These are phyloP conservation scores for Dorcoceras hygrometricum DNA, from an alignment of 257 asterid species.

Conservation along the genomic window DNA sequence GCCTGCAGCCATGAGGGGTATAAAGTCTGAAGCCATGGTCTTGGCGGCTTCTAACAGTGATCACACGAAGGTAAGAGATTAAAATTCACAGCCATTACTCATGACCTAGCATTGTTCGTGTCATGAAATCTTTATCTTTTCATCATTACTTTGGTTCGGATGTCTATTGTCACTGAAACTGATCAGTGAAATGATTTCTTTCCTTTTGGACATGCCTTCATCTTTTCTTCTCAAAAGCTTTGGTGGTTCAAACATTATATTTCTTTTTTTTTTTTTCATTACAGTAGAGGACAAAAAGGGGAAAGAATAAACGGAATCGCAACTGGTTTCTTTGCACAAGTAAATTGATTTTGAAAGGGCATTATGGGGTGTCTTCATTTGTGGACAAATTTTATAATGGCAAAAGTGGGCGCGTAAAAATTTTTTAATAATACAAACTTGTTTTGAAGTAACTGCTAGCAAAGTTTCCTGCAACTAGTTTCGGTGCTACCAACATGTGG, in stretches of 20 bases:
- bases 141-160: neutral
- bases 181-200: neutral
- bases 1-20: slow-evolving; percentile 89
- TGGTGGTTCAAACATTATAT: neutral
- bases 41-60: slow-evolving; percentile 84
- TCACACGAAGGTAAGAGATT: slow-evolving; percentile 59
- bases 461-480: neutral
- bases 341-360: neutral
- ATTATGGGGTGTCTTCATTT: neutral
- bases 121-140: neutral
- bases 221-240: neutral
- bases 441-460: slow-evolving; percentile 1
- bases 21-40: slow-evolving; percentile 97
- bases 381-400: neutral
- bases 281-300: neutral
- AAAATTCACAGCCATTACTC: slow-evolving; percentile 1
- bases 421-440: neutral
- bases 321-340: neutral
- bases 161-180: neutral
- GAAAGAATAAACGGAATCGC: neutral
- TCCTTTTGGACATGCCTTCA: neutral
- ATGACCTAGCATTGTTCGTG: neutral
- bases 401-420: neutral
- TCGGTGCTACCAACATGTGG: neutral
- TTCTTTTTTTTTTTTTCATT: no score